These are phyloP conservation scores for Magnusiomyces tetraspermus DNA, from an alignment of 1,139 yeast species.

Conservation along the genomic window DNA sequence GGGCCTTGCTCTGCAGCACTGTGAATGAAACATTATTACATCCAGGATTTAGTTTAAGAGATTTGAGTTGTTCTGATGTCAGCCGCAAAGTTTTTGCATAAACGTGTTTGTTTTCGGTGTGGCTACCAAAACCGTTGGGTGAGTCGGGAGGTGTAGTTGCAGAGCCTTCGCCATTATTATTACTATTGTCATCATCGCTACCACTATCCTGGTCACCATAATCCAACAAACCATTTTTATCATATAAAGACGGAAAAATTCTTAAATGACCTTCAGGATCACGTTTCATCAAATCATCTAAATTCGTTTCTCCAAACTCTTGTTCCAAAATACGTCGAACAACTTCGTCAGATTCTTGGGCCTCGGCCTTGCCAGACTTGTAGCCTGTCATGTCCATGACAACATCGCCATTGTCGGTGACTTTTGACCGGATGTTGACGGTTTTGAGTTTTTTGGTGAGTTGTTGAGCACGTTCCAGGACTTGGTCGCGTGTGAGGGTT, in stretches of 20 bases:
- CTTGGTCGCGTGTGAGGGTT: slow-evolving; percentile 33
- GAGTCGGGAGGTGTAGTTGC: neutral
- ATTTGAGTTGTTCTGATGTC: slow-evolving; percentile 79
- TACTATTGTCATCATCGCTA: neutral
- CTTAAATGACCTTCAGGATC: slow-evolving; percentile 70
- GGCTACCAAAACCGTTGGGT: neutral
- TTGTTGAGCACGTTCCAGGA: slow-evolving; percentile 57
- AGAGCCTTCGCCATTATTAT: too few species aligned
- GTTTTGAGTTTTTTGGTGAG: slow-evolving; percentile 58
- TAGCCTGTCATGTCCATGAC: slow-evolving; percentile 94
- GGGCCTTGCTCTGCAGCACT: slow-evolving; percentile 74
- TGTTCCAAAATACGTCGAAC: slow-evolving; percentile 65
- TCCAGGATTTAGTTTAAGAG: slow-evolving; percentile 67
- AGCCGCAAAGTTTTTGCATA: slow-evolving; percentile 83
- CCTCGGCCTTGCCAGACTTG: slow-evolving; percentile 65
- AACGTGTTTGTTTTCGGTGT: slow-evolving; percentile 14
- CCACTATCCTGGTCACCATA: neutral
- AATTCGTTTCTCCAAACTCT: slow-evolving; percentile 46
- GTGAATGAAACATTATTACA: slow-evolving; percentile 69
- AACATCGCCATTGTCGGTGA: slow-evolving; percentile 85
- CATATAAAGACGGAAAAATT: slow-evolving; percentile 34
- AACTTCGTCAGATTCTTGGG: slow-evolving; percentile 40
- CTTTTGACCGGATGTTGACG: slow-evolving; percentile 76
- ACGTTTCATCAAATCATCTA: slow-evolving; percentile 43
- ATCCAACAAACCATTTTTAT: neutral